Percentiles rank a stretch among this genome's conserved stretches.
phyloP scores from a whole-genome alignment of 768 basidiomycete species.

The Boletellus emodensis region DNA sequence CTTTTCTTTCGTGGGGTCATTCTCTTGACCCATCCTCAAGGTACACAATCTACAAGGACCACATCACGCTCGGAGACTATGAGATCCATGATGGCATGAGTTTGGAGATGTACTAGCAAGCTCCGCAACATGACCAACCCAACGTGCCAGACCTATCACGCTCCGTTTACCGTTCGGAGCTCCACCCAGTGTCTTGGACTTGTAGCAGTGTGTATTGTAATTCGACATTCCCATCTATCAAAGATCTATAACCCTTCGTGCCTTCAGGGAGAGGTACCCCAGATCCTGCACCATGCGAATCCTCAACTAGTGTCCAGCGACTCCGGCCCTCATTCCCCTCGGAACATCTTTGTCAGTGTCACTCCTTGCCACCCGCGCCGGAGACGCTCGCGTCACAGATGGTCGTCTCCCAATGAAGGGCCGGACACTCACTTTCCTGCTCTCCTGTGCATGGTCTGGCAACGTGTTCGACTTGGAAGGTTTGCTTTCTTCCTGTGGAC shows the following conservation, averaged over 20 bases:
- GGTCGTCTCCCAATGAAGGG: slow-evolving; percentile 27
- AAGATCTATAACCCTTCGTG: background rate
- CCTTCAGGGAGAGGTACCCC: background rate
- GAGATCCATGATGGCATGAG: slow-evolving; percentile 94
- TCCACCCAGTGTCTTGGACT: background rate
- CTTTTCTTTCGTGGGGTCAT: background rate
- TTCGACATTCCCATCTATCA: background rate
- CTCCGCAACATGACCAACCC: background rate
- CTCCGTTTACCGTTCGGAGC: background rate
- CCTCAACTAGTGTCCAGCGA: slow-evolving; percentile 6
- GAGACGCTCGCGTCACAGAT: slow-evolving; percentile 13
- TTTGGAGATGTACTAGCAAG: slow-evolving; percentile 77
- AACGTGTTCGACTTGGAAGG: slow-evolving; percentile 31
- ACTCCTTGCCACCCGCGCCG: slow-evolving; percentile 14
- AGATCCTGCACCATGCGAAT: background rate
- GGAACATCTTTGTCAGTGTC: slow-evolving; percentile 1
- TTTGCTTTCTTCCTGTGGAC: slow-evolving; percentile 22
- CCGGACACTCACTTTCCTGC: slow-evolving; percentile 25
- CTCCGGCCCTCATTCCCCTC: slow-evolving; percentile 13
- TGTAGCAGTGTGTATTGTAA: slow-evolving; percentile 12
- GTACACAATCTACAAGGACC: slow-evolving; percentile 96
- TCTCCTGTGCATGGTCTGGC: slow-evolving; percentile 42
- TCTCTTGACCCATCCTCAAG: slow-evolving; percentile 36
- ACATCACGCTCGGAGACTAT: slow-evolving; percentile 88
- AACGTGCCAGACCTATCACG: background rate